Evolutionary conservation across 225 moss, liverwort and hornwort genomes (phyloP), one percentile per base, ranked within the genome.

Genomic region (Pseudoscleropodium purum): DNA sequence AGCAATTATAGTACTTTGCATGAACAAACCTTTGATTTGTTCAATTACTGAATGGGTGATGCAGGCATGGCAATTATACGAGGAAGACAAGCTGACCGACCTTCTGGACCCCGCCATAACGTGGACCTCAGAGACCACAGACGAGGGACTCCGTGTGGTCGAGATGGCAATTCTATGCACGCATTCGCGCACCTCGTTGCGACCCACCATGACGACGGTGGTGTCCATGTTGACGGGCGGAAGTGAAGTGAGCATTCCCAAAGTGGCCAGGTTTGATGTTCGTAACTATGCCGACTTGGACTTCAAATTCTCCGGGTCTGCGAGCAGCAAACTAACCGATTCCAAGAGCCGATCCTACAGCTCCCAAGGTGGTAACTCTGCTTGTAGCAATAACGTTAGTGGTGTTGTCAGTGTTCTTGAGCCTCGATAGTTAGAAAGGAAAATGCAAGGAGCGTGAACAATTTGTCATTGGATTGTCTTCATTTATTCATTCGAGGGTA

Each of bases 21-120:
- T 27, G 45, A 60, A 7, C 13, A 59, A 79, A 45, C 39, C 14
- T 26, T 45, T 79, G 26, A 59, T 59, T 49, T 63, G n/a, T 83
- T 56, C 76, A 13, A 41, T 10, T 33, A 13, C 80, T 69, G 68
- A 87, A 26, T 34, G 83, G 26, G 24, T 72, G 88, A 74, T 74
- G 66, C 91, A 96, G 96, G 93, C 92, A 73, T 96, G 96, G 96
- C 94, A 96, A 76, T 66, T 96, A 60, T 91, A 96, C 70, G 95
- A 93, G 67, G 95, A 95, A 63, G 85, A 91, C 33, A 91, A 92
- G 64, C 87, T 96, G 60, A 82, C 87, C 65, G 95, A 94, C 78
- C 89, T 96, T 75, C 91, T 96, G 17, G 96, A 96, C 92, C 92
- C 94, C 14, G 87, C 93, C 75, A 88, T 95, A 69, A 56, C 79